These are phyloP conservation scores for Epicoccum nigrum DNA, from an alignment of 2,329 filamentous ascomycete species.

Conservation along the genomic window DNA sequence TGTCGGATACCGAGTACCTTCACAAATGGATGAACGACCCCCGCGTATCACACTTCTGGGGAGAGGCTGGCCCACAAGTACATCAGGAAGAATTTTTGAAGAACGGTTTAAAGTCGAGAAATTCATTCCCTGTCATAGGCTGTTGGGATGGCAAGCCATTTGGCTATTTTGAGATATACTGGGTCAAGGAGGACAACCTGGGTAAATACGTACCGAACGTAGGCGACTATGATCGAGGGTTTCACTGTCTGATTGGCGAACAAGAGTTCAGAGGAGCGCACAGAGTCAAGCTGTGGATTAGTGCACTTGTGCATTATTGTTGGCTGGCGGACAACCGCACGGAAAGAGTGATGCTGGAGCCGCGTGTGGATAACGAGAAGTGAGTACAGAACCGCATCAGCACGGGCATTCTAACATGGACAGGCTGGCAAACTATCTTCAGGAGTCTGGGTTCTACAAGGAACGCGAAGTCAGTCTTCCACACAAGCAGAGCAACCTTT, in stretches of 20 bases:
- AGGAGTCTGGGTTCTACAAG: slow-evolving; percentile 79
- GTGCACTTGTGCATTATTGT: slow-evolving; percentile 84
- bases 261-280: slow-evolving; percentile 86
- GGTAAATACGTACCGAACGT: slow-evolving; percentile 71
- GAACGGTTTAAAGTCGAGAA: slow-evolving; percentile 66
- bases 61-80: slow-evolving; percentile 62
- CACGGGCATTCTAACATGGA: slow-evolving; percentile 16
- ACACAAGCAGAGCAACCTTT: slow-evolving; percentile 89
- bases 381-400: slow-evolving; percentile 53
- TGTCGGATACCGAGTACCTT: slow-evolving; percentile 71
- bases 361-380: slow-evolving; percentile 89
- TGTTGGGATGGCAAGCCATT: slow-evolving; percentile 96
- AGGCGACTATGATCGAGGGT: slow-evolving; percentile 82
- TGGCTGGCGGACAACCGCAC: slow-evolving; percentile 80
- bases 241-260: slow-evolving; percentile 90
- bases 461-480: slow-evolving; percentile 86
- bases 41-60: slow-evolving; percentile 87
- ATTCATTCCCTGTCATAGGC: slow-evolving; percentile 90
- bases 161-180: slow-evolving; percentile 97
- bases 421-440: slow-evolving; percentile 73
- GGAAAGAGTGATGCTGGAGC: slow-evolving; percentile 83
- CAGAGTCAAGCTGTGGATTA: slow-evolving; percentile 79
- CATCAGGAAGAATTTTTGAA: slow-evolving; percentile 72
- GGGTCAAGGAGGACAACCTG: slow-evolving; percentile 90
- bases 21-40: slow-evolving; percentile 88